A percentile compares a stretch with the other conserved stretches of the same genome.
Evolutionary conservation across 345 rosid genomes (phyloP).

Genomic region (Populus deltoides): DNA sequence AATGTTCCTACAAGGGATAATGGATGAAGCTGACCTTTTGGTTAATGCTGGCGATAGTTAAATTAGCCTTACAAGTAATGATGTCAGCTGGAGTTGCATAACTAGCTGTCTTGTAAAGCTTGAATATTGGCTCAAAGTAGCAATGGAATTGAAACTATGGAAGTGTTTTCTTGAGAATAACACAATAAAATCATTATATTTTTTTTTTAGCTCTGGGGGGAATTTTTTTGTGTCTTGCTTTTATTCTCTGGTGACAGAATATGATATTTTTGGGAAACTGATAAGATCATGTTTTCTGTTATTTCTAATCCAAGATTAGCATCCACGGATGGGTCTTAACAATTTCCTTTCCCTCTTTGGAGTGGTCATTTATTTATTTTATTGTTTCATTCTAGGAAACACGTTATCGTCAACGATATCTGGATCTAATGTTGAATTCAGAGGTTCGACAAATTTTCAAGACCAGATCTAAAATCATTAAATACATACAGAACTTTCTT

Average conservation of each 20-base stretch:
- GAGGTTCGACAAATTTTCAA: constrained; percentile 76
- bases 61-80: neutral
- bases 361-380: neutral
- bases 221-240: neutral
- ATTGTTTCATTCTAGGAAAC: constrained; percentile 55
- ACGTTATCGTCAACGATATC: constrained; percentile 83
- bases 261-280: neutral
- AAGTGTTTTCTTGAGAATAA: neutral
- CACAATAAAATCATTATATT: neutral
- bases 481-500: constrained; percentile 65
- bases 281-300: neutral
- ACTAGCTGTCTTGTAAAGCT: neutral
- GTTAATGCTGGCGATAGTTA: neutral
- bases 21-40: neutral
- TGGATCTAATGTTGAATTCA: constrained; percentile 77
- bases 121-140: neutral
- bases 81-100: neutral
- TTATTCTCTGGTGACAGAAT: neutral
- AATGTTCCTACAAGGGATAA: neutral
- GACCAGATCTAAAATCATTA: constrained; percentile 62
- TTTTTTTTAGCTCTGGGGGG: neutral
- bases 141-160: neutral
- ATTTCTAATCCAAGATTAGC: neutral
- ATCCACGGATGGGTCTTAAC: neutral
- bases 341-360: neutral